Base-by-base conservation (phyloP, 2,329 filamentous ascomycete genomes). In the Cercospora janseana region DNA sequence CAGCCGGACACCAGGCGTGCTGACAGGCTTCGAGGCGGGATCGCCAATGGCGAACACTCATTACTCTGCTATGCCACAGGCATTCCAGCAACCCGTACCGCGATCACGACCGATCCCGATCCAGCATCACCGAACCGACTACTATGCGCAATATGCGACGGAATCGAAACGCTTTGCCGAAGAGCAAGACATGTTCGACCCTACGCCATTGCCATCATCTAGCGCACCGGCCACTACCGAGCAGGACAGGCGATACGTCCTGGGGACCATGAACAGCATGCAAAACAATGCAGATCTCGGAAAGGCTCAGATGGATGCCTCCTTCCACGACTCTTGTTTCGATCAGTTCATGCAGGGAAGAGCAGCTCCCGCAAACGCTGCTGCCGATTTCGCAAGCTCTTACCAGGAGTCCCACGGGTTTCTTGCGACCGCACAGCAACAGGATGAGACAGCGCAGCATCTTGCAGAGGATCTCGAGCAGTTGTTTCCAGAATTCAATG, bases 401-500 rank as follows among this genome's bases (percentile, higher is more conserved):
- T n/a, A n/a, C n/a, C n/a, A n/a, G n/a, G n/a, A n/a, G n/a, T n/a
- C n/a, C n/a, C n/a, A n/a, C n/a, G n/a, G n/a, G n/a, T n/a, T n/a
- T n/a, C n/a, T n/a, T n/a, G n/a, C n/a, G n/a, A n/a, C n/a, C n/a
- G n/a, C n/a, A n/a, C n/a, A n/a, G n/a, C n/a, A n/a, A n/a, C n/a
- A n/a, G n/a, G n/a, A n/a, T n/a, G n/a, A n/a, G n/a, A n/a, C n/a
- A n/a, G 7, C 26, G 4, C n/a, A 41, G 24, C 26, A 24, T 24
- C 20, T 31, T 23, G 16, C 43, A 6, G 13, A 20, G 12, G 41
- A 49, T 16, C 45, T 52, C 7, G 26, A 45, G 27, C 50, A 49
- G 26, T 35, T 52, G 3, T 52, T 52, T 13, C 50, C 50, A 18
- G 50, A 52, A 40, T 16, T 52, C 8, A 35, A 26, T 10, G 29